phyloP scores from a whole-genome alignment of 768 basidiomycete species.

The Sporobolomyces pararoseus region DNA sequence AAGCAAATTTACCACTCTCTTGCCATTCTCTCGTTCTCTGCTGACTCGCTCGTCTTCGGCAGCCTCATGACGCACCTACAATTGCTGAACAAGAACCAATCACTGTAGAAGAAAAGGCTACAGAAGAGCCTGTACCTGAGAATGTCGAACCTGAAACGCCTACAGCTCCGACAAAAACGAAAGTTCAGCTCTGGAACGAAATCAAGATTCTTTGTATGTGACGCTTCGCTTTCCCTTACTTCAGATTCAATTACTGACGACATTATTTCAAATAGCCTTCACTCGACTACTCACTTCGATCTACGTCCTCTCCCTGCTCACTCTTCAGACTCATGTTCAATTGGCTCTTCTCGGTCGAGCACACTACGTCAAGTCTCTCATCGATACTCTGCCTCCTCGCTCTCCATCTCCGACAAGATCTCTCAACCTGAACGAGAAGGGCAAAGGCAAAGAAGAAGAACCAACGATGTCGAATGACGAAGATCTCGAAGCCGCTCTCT shows the following conservation, averaged over 20 bases:
- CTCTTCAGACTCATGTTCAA: slow-evolving; percentile 80
- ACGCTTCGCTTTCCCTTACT: background rate
- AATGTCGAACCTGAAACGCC: slow-evolving; percentile 16
- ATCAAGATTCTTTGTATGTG: slow-evolving; percentile 76
- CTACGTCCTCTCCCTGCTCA: slow-evolving; percentile 78
- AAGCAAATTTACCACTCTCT: too few species aligned
- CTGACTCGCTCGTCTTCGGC: too few species aligned
- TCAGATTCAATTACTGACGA: background rate
- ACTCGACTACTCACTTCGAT: slow-evolving; percentile 80
- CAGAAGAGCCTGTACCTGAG: background rate
- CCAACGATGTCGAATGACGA: slow-evolving; percentile 1
- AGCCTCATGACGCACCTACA: too few species aligned
- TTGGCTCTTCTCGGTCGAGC: slow-evolving; percentile 75
- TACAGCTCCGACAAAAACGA: slow-evolving; percentile 54
- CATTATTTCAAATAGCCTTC: slow-evolving; percentile 58
- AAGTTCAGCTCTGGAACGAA: slow-evolving; percentile 84
- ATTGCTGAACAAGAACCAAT: too few species aligned
- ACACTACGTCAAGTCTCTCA: slow-evolving; percentile 70
- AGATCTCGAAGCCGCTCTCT: slow-evolving; percentile 33
- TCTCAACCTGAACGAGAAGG: background rate
- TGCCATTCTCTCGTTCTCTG: too few species aligned
- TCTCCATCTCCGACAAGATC: slow-evolving; percentile 8
- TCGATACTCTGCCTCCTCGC: slow-evolving; percentile 50
- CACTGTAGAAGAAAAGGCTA: background rate
- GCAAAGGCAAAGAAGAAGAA: background rate